Conservation (phyloP, 2,329 filamentous ascomycete species). For the Curvularia sp. region DNA sequence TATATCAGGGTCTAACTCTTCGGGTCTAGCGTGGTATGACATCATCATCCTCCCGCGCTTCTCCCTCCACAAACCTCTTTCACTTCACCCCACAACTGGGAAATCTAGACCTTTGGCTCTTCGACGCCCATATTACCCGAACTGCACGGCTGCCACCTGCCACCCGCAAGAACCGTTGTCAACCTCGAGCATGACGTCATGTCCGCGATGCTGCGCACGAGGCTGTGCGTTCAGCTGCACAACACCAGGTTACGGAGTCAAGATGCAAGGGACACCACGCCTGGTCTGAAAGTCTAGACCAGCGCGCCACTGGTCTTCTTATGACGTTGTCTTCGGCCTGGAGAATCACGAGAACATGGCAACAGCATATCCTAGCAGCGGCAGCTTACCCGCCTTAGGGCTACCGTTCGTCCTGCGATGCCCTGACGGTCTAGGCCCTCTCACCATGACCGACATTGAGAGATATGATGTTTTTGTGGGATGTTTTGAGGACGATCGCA, state of each 20-base stretch:
- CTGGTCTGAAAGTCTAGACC: constrained; percentile 4
- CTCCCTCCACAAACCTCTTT: neutral
- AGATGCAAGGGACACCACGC: neutral
- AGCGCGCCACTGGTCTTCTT: neutral
- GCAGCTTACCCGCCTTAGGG: constrained; percentile 1
- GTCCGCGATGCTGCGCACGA: constrained; percentile 5
- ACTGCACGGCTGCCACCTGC: neutral
- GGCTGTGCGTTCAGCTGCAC: constrained; percentile 14
- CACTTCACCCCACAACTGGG: neutral
- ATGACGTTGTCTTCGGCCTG: constrained; percentile 6
- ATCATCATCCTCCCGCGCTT: constrained; percentile 3
- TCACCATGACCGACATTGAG: neutral
- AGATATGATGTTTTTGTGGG: constrained; percentile 7
- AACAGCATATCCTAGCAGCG: neutral
- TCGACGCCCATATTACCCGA: neutral
- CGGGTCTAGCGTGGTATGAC: constrained; percentile 3
- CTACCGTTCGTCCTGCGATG: neutral
- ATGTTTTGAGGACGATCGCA: constrained; percentile 1
- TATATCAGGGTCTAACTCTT: neutral
- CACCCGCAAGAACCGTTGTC: neutral
- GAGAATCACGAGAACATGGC: neutral
- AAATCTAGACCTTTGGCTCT: constrained; percentile 14
- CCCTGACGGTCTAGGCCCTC: constrained; percentile 14
- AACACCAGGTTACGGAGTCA: constrained; percentile 9
- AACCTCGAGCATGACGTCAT: constrained; percentile 23